Evolutionary conservation across 2,329 filamentous ascomycete species (phyloP).

Genomic region (Fusarium newnesense): DNA sequence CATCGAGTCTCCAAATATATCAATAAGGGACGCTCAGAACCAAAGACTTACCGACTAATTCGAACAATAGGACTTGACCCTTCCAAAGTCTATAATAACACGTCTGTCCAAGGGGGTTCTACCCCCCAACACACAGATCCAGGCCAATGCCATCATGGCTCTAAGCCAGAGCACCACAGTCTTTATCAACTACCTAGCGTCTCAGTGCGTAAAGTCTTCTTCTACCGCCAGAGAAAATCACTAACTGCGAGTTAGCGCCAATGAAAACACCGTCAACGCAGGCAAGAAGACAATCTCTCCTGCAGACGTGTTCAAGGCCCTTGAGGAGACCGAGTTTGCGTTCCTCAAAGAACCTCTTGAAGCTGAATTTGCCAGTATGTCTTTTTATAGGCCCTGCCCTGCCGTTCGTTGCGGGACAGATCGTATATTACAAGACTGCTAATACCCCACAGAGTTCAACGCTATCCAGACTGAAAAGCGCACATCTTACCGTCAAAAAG

Average conservation of each 20-base stretch:
- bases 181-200: slow-evolving; percentile 83
- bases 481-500: slow-evolving; percentile 76
- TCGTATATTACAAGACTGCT: background rate
- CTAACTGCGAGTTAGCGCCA: slow-evolving; percentile 65
- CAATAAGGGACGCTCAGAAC: background rate
- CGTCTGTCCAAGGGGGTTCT: slow-evolving; percentile 82
- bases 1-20: background rate
- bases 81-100: slow-evolving; percentile 85
- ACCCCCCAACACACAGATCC: slow-evolving; percentile 83
- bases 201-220: slow-evolving; percentile 66
- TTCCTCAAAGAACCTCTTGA: slow-evolving; percentile 76
- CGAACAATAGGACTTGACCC: slow-evolving; percentile 70
- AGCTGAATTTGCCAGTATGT: slow-evolving; percentile 79
- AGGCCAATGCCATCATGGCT: slow-evolving; percentile 82
- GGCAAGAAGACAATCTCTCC: slow-evolving; percentile 83
- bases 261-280: slow-evolving; percentile 73
- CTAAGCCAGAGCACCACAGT: slow-evolving; percentile 85
- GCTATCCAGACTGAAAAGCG: slow-evolving; percentile 79
- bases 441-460: slow-evolving; percentile 69
- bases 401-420: background rate
- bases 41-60: background rate
- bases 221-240: background rate
- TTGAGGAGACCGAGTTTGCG: slow-evolving; percentile 81
- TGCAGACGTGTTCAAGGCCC: slow-evolving; percentile 78
- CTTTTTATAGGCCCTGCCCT: background rate